Evolutionary conservation across 2,329 filamentous ascomycete genomes (phyloP).

Genomic region (Aspergillus versicolor): DNA sequence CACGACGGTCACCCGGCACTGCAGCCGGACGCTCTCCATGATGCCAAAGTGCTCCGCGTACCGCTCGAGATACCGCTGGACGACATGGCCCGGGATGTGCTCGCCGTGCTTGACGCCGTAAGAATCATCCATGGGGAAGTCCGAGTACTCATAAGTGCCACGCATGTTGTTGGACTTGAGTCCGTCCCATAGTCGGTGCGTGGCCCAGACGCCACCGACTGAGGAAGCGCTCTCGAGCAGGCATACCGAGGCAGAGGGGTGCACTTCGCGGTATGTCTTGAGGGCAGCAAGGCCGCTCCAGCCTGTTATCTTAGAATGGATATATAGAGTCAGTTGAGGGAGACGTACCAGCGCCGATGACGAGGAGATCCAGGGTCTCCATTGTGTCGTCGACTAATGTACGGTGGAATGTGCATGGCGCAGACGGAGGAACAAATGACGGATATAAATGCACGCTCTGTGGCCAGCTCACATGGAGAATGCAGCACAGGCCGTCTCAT

Average conservation of each 20-base stretch:
- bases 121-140: conserved; percentile 66
- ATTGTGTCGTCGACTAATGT: conserved; percentile 2
- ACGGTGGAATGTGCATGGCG: too few species aligned
- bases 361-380: conserved; percentile 29
- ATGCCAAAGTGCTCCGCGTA: conserved; percentile 58
- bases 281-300: conserved; percentile 60
- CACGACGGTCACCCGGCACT: conserved; percentile 52
- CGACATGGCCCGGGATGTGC: conserved; percentile 58
- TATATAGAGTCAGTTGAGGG: neutral
- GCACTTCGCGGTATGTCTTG: conserved; percentile 60
- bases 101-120: conserved; percentile 52
- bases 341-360: conserved; percentile 27
- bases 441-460: too few species aligned
- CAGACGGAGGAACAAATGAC: too few species aligned
- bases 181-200: conserved; percentile 63
- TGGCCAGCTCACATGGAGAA: too few species aligned
- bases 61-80: conserved; percentile 58
- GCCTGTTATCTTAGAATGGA: conserved; percentile 31
- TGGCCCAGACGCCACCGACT: conserved; percentile 69
- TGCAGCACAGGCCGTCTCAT: too few species aligned
- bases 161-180: conserved; percentile 73
- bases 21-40: conserved; percentile 47
- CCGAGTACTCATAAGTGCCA: conserved; percentile 71
- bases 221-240: conserved; percentile 59
- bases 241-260: conserved; percentile 57